Evolutionary conservation across 164 flowering plant genomes (phyloP).

Genomic region (Tetracentron sinense): DNA sequence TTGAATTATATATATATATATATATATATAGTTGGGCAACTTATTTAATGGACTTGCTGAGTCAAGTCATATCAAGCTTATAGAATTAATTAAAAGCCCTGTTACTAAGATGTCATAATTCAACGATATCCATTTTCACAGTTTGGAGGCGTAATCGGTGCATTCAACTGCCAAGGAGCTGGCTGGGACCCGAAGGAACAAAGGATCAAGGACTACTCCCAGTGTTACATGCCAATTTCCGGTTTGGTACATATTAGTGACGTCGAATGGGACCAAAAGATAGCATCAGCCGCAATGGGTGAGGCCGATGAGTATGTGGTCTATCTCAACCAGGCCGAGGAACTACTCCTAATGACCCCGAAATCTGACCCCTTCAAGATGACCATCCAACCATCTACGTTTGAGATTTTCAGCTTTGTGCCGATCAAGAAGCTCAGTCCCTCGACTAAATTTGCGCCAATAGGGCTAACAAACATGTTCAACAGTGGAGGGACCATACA

Average conservation of each 20-base stretch:
- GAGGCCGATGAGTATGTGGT: slow-evolving; percentile 51
- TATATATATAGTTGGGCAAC: too few species aligned
- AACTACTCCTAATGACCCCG: slow-evolving; percentile 27
- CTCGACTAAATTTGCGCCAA: slow-evolving; percentile 51
- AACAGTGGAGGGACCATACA: slow-evolving; percentile 64
- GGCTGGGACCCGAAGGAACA: slow-evolving; percentile 73
- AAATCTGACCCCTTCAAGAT: slow-evolving; percentile 35
- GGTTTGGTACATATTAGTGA: slow-evolving; percentile 52
- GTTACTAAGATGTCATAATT: too few species aligned
- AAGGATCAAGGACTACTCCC: slow-evolving; percentile 60
- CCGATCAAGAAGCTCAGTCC: slow-evolving; percentile 42
- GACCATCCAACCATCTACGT: slow-evolving; percentile 57
- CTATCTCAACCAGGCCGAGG: slow-evolving; percentile 51
- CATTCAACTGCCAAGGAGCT: slow-evolving; percentile 93
- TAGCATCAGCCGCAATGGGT: slow-evolving; percentile 39
- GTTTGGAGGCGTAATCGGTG: slow-evolving; percentile 87
- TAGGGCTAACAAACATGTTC: slow-evolving; percentile 75
- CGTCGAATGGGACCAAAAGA: slow-evolving; percentile 73
- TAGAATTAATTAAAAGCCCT: too few species aligned
- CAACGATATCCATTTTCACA: slow-evolving; percentile 11
- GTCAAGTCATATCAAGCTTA: too few species aligned
- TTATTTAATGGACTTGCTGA: too few species aligned
- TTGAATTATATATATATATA: too few species aligned
- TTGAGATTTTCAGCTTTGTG: slow-evolving; percentile 73
- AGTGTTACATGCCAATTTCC: slow-evolving; percentile 63